Evolutionary conservation across 1,284 basidiomycete species (phyloP), one percentile per base, ranked within the genome.

Genomic region (Leccinum subrobustum): DNA sequence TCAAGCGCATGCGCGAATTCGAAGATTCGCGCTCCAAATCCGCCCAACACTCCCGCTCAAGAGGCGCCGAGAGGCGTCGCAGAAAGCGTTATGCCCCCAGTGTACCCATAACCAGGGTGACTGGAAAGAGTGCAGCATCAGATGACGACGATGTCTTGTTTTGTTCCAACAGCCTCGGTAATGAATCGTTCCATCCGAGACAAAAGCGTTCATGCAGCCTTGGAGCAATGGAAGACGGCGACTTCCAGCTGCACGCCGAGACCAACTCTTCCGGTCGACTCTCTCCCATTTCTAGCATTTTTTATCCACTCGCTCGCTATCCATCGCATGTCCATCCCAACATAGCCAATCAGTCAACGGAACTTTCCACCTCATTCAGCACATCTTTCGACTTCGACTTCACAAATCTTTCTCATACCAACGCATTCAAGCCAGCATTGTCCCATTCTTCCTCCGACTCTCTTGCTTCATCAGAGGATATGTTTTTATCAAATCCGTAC

Each of bases 1-100:
- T 90, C n/a, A 81, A 77, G 58, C 84, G 86, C 58, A 90, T 90
- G 88, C 85, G 85, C 59, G 84, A 88, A 64, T 86, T 83, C 69
- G 88, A 90, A 70, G 74, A 78, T 55, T 77, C 78, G 31, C 77
- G 83, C 56, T 79, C 79, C 47, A 74, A 75, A 67, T 71, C 75
- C 33, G 69, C 70, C 48, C 69, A 73, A 16, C 74, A 77, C 62
- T 68, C 69, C 31, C 77, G 76, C 54, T 68, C 74, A 48, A 78
- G 74, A 59, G 76, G 74, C 44, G 56, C 68, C 29, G 73, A 75
- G 59, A 73, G 72, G 65, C 75, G 78, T 58, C 78, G 75, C 35
- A 76, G 71, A 63, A 81, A 77, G 63, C 73, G 75, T n/a, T 64
- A 69, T 42, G 71, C 72, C 14, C 68, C 74, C 14, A 67, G 66